These are phyloP conservation scores for Lachnellula arida DNA, from an alignment of 2,329 filamentous ascomycete genomes.

Conservation along the genomic window DNA sequence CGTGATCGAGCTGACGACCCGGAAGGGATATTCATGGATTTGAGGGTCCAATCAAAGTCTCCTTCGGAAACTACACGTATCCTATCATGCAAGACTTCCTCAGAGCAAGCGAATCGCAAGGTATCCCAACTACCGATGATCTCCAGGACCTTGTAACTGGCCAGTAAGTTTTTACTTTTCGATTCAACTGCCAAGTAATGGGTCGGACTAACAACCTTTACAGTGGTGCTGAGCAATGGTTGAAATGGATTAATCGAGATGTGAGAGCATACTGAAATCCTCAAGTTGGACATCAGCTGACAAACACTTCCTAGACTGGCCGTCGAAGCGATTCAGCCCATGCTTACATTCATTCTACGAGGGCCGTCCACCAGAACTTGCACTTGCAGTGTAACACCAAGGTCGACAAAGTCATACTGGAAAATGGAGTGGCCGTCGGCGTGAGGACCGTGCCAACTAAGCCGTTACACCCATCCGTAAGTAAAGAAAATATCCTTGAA, in stretches of 20 bases:
- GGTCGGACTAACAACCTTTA: not conserved
- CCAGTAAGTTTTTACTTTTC: conserved; percentile 31
- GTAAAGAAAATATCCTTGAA: conserved; percentile 1
- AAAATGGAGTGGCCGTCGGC: conserved; percentile 60
- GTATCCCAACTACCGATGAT: conserved; percentile 71
- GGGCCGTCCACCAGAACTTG: conserved; percentile 57
- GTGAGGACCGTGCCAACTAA: conserved; percentile 69
- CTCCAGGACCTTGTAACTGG: conserved; percentile 66
- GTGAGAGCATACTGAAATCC: conserved; percentile 29
- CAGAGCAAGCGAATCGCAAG: conserved; percentile 66
- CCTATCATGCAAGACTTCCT: conserved; percentile 80
- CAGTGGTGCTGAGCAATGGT: conserved; percentile 72
- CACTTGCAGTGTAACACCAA: conserved; percentile 55
- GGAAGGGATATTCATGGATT: conserved; percentile 65
- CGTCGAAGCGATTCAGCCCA: conserved; percentile 73
- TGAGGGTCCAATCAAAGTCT: conserved; percentile 64
- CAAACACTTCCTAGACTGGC: conserved; percentile 44
- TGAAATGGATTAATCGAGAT: conserved; percentile 79
- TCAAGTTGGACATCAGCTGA: not conserved
- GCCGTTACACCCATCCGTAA: conserved; percentile 51
- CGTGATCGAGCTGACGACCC: not conserved
- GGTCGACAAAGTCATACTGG: conserved; percentile 51
- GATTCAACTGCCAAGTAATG: not conserved
- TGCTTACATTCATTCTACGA: conserved; percentile 72
- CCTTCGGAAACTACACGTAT: conserved; percentile 62